Evolutionary conservation across 2,329 filamentous ascomycete genomes (phyloP).

Genomic region (Aspergillus sp.): DNA sequence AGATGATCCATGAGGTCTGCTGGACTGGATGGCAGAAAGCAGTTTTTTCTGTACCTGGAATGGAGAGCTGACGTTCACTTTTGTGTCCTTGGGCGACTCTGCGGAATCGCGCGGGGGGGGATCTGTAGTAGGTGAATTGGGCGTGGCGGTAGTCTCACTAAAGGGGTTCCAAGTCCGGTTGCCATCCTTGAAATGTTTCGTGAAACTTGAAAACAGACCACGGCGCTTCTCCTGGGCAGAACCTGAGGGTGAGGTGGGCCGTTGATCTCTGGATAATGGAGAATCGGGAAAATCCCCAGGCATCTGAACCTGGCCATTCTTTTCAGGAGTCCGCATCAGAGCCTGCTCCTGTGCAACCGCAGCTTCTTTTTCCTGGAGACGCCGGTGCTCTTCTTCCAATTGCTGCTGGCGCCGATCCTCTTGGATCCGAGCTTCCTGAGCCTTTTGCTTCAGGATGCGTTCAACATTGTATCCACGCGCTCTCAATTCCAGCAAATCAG

Average conservation of each 20-base stretch:
- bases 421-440: constrained; percentile 82
- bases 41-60: constrained; percentile 57
- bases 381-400: constrained; percentile 72
- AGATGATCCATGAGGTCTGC: constrained; percentile 74
- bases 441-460: constrained; percentile 85
- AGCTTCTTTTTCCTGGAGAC: constrained; percentile 64
- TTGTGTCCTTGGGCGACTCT: constrained; percentile 34
- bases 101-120: constrained; percentile 46
- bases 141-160: constrained; percentile 30
- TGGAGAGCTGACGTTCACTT: constrained; percentile 37
- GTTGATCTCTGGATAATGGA: constrained; percentile 53
- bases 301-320: constrained; percentile 57
- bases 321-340: constrained; percentile 27
- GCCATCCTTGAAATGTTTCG: constrained; percentile 68
- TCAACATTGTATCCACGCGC: constrained; percentile 95
- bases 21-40: constrained; percentile 76
- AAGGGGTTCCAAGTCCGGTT: constrained; percentile 34
- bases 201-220: constrained; percentile 71
- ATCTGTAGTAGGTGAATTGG: constrained; percentile 38
- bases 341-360: constrained; percentile 50
- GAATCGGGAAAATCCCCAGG: constrained; percentile 75
- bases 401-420: constrained; percentile 78
- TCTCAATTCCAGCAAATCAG: constrained; percentile 79
- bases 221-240: constrained; percentile 49
- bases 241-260: constrained; percentile 28